A percentile compares a stretch with the other conserved stretches of the same genome.
Conservation (phyloP, 1,284 basidiomycete genomes). For the Trametes hirsuta region DNA sequence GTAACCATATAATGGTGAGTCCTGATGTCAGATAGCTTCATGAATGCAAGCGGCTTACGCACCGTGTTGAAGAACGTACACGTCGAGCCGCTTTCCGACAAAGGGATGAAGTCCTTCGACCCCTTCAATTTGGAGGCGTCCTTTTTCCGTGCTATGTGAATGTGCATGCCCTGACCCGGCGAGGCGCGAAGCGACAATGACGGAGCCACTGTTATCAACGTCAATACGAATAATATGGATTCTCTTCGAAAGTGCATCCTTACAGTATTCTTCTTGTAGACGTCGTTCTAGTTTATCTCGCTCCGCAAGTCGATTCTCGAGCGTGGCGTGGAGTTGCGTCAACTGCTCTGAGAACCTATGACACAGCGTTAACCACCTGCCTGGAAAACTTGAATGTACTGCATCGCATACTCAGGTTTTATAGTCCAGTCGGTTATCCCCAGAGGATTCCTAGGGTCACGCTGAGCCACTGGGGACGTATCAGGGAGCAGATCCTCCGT, state of each 20-base stretch:
- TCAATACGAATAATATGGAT: slow-evolving; percentile 4
- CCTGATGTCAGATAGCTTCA: not conserved
- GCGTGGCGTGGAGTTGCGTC: slow-evolving; percentile 51
- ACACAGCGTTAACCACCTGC: not conserved
- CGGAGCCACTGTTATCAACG: slow-evolving; percentile 53
- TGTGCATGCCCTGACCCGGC: slow-evolving; percentile 70
- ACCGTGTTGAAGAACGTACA: slow-evolving; percentile 76
- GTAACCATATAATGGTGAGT: not conserved
- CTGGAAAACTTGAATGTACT: not conserved
- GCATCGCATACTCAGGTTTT: slow-evolving; percentile 63
- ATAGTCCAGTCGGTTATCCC: slow-evolving; percentile 55
- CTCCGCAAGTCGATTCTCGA: slow-evolving; percentile 48
- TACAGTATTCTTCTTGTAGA: slow-evolving; percentile 61
- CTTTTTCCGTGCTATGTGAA: slow-evolving; percentile 70
- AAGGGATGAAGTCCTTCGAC: slow-evolving; percentile 53
- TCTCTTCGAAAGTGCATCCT: slow-evolving; percentile 17
- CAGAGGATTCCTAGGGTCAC: slow-evolving; percentile 25
- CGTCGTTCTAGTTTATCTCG: slow-evolving; percentile 57
- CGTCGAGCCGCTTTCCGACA: slow-evolving; percentile 67
- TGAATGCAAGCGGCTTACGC: slow-evolving; percentile 20
- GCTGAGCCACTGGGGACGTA: slow-evolving; percentile 13
- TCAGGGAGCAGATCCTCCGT: not conserved
- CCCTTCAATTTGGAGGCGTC: slow-evolving; percentile 54
- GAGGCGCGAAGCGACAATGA: slow-evolving; percentile 74
- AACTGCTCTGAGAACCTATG: slow-evolving; percentile 73